Evolutionary conservation across 129 eudicot genomes (phyloP), one percentile per base, ranked within the genome.

Genomic region (Calendula officinalis): DNA sequence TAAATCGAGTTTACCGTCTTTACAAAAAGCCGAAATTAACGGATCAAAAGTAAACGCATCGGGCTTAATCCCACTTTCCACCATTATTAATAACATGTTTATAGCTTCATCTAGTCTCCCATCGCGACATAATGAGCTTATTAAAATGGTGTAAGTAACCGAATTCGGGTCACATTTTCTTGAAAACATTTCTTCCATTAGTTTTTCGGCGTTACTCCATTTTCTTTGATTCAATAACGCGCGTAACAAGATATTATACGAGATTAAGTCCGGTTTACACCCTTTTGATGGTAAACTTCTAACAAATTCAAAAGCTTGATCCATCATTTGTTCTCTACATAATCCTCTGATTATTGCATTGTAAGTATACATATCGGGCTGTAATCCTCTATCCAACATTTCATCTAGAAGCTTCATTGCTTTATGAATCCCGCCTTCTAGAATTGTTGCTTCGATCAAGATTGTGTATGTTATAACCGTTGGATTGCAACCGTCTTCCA

Each of bases 371-470:
- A 80, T 82, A 75, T 88, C 92, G 16, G 89, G 89, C 49, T 75
- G 82, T 22, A 88, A 83, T 45, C 89, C 81, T 77, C 69, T 82
- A 3, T 68, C 49, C 59, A 88, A 49, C 96, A 88, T 84, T 49
- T 80, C 78, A 67, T 88, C 89, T 0, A 88, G 52, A 42, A 88
- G 84, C 82, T 82, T 82, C 92, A 84, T 77, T 4, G 91, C 88
- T 69, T 84, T 80, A 40, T 53, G 62, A 41, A 75, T 69, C 14
- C 88, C 91, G 0, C 84, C 81, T 55, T 84, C 80, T 52, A 82
- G 70, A 56, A 82, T 80, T 1, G 85, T 82, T 3, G 91, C 91
- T 67, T 84, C 91, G 8, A 88, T 88, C 62, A 88, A 57, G 37
- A 88, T 88, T 2, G 91, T 82, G 66, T 82, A 88, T 0, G 96